Conservation (phyloP, 2,329 filamentous ascomycete genomes). For the Pseudogymnoascus sp. region DNA sequence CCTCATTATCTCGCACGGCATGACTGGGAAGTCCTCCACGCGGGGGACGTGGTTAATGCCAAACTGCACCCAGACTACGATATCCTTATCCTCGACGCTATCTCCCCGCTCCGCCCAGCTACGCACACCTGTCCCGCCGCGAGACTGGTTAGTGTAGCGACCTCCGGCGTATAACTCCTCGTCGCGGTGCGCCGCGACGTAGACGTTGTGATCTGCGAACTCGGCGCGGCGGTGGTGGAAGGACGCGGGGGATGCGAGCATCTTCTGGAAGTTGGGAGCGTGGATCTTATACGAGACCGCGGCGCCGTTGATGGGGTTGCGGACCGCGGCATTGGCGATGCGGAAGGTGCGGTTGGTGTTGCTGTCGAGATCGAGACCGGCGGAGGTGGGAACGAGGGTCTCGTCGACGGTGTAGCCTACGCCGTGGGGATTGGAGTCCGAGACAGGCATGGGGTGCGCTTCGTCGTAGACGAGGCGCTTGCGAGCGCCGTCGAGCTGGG, state of each 20-base stretch:
- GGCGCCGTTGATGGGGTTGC: conserved; percentile 48
- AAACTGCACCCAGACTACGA: conserved; percentile 53
- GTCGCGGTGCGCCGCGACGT: conserved; percentile 48
- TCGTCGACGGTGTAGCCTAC: conserved; percentile 43
- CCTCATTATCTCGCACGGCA: conserved; percentile 54
- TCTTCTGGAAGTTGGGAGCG: conserved; percentile 50
- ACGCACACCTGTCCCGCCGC: conserved; percentile 46
- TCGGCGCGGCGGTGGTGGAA: conserved; percentile 45
- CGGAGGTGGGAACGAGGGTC: conserved; percentile 40
- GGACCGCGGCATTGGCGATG: conserved; percentile 46
- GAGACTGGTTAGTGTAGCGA: conserved; percentile 51
- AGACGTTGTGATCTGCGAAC: conserved; percentile 49
- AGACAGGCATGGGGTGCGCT: conserved; percentile 53
- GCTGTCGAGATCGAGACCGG: conserved; percentile 42
- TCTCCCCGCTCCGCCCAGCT: conserved; percentile 47
- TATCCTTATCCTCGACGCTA: conserved; percentile 43
- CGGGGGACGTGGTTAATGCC: conserved; percentile 59
- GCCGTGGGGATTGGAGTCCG: conserved; percentile 45
- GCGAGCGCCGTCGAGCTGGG: conserved; percentile 51
- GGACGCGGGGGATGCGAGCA: conserved; percentile 43
- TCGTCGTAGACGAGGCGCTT: conserved; percentile 53
- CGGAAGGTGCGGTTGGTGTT: conserved; percentile 49
- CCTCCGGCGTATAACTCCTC: conserved; percentile 47
- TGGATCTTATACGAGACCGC: conserved; percentile 51
- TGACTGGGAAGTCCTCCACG: conserved; percentile 61